phyloP scores from a whole-genome alignment of 768 basidiomycete genomes.

The Astraeus odoratus region DNA sequence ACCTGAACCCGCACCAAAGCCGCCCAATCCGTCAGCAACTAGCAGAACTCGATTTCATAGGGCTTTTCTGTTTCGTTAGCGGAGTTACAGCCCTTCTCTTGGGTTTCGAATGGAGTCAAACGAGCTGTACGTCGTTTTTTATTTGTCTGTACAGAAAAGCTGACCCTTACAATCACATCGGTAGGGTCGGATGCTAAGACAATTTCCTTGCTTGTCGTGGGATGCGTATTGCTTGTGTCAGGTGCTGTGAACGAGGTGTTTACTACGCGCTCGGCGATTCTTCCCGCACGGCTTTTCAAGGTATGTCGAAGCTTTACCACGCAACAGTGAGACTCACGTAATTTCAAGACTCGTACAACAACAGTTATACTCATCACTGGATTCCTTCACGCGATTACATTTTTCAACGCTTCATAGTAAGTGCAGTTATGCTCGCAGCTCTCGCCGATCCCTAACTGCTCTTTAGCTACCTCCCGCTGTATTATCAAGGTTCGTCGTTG shows the following conservation, averaged over 20 bases:
- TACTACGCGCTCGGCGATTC: conserved; percentile 61
- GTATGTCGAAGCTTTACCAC: conserved; percentile 24
- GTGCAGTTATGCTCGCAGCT: background rate
- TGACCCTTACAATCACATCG: background rate
- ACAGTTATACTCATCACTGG: conserved; percentile 47
- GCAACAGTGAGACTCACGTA: background rate
- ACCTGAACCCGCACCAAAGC: conserved; percentile 68
- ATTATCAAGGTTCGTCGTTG: conserved; percentile 45
- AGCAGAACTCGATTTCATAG: conserved; percentile 66
- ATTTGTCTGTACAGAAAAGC: background rate
- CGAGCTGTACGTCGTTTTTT: conserved; percentile 42
- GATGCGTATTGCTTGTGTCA: conserved; percentile 43
- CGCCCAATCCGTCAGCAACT: conserved; percentile 51
- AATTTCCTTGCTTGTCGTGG: conserved; percentile 56
- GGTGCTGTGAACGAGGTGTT: conserved; percentile 52
- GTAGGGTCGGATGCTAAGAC: conserved; percentile 55
- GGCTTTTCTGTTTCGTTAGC: conserved; percentile 52
- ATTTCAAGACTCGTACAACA: conserved; percentile 62
- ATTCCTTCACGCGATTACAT: conserved; percentile 59
- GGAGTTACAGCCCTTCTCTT: conserved; percentile 65
- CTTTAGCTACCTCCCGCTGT: conserved; percentile 60
- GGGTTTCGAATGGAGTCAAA: conserved; percentile 68
- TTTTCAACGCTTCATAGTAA: conserved; percentile 41
- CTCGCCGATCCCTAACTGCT: background rate
- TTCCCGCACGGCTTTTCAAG: conserved; percentile 72